Conservation (phyloP, 2,329 filamentous ascomycete species). For the Ceratocystis albifundus region DNA sequence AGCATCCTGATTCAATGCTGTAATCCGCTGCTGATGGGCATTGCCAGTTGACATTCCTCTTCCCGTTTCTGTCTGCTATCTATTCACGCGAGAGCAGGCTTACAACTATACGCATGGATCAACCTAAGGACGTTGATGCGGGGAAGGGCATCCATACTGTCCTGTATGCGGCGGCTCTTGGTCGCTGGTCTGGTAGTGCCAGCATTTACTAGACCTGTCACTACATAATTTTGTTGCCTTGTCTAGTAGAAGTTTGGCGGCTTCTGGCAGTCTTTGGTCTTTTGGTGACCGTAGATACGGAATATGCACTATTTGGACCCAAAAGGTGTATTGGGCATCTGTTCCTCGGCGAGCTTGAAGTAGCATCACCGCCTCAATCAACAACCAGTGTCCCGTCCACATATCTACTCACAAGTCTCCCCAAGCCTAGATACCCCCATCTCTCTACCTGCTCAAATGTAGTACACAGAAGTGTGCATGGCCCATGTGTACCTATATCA, state of each 20-base stretch:
- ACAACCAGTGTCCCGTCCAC: background rate
- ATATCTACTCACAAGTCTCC: background rate
- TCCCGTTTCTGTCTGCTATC: background rate
- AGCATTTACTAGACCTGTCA: background rate
- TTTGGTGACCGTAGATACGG: background rate
- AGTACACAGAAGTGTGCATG: background rate
- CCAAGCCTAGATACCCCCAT: background rate
- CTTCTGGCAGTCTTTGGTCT: background rate
- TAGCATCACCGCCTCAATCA: background rate
- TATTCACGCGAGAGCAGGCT: background rate
- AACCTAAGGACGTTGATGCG: background rate
- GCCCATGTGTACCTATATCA: background rate
- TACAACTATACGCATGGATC: background rate
- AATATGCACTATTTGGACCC: background rate
- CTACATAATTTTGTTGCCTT: background rate
- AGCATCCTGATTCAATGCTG: constrained; percentile 3
- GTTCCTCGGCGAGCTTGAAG: background rate
- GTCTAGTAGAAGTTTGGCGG: background rate
- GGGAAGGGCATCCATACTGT: constrained; percentile 5
- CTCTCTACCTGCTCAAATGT: background rate
- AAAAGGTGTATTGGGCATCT: background rate
- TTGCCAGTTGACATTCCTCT: background rate
- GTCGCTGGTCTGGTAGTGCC: constrained; percentile 5
- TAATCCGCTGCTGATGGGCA: background rate
- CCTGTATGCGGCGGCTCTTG: background rate